Base-by-base conservation (phyloP, 176 grass and related monocot species). In the Calamus simplicifolius region DNA sequence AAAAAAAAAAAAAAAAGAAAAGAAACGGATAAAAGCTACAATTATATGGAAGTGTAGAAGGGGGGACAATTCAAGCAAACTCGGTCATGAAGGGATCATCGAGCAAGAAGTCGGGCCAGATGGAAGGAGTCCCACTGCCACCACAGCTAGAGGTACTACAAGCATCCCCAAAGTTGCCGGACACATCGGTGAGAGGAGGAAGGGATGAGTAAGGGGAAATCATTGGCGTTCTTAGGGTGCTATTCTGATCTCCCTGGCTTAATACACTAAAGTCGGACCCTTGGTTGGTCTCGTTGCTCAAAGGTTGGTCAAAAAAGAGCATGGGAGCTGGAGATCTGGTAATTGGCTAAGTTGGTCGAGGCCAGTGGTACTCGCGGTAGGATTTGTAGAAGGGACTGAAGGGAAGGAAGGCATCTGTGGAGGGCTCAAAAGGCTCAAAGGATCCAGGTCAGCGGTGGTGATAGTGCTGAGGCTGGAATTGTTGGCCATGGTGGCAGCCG, bases 111-210 rank as follows among this genome's bases (percentile, higher is more conserved):
- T 90, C 80, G 10, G 80, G 69, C 64, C 83, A 90, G 56, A 87
- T 57, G 51, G 58, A 79, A 13, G 71, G 51, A 52, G 50, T 72
- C 77, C 63, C 81, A 73, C 73, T 76, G 29, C 74, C 80, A 48
- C 78, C 74, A 63, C 85, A 89, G 80, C 86, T 95, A 29, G 82
- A 78, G 54, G 74, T 76, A 43, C 77, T 90, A 23, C 77, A 96
- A 56, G 75, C 77, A 59, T 96, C 80, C 7, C 80, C 74, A 0
- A 79, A 58, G 80, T 77, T 96, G 69, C 80, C 84, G 58, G 90
- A 68, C 56, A 85, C 58, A 71, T 96, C 86, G 5, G 77, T 52
- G 53, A 90, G 86, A 8, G 78, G 83, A 58, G 91, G 91, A 64
- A 96, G 76, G 49, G 85, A 83, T 7, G 63, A 73, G 49, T 89